Evolutionary conservation across 2,329 filamentous ascomycete species (phyloP).

Genomic region (Colletotrichum somersetense): DNA sequence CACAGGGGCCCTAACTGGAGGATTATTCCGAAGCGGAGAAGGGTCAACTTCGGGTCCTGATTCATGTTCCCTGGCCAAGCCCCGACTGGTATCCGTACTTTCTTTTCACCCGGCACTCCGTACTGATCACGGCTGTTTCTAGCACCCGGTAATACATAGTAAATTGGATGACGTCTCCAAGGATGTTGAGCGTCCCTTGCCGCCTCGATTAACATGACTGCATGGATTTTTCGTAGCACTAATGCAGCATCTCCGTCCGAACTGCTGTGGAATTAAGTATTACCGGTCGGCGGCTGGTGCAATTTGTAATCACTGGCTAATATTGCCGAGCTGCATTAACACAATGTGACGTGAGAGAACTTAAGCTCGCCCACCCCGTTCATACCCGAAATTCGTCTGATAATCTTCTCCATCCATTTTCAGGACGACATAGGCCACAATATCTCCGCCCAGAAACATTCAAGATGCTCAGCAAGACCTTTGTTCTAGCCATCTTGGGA

Average conservation of each 20-base stretch:
- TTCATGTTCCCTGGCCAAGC: background rate
- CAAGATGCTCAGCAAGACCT: conserved; percentile 34
- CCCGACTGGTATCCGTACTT: background rate
- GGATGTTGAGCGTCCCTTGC: background rate
- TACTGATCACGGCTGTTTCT: conserved; percentile 18
- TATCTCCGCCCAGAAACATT: background rate
- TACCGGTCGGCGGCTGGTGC: background rate
- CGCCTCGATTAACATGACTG: background rate
- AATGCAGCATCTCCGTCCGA: conserved; percentile 9
- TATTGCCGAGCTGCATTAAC: background rate
- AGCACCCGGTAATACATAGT: background rate
- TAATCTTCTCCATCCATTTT: background rate
- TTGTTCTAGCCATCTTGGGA: conserved; percentile 21
- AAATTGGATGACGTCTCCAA: conserved; percentile 36
- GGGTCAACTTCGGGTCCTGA: background rate
- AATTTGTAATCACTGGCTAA: conserved; percentile 36
- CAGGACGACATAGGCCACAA: background rate
- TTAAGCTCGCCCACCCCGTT: conserved; percentile 11
- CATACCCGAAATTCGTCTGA: background rate
- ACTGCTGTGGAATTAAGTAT: conserved; percentile 1
- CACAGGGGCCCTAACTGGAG: conserved; percentile 27
- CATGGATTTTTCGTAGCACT: conserved; percentile 1
- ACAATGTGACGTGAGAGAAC: background rate
- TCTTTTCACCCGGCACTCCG: conserved; percentile 16
- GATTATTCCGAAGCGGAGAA: conserved; percentile 9